Conservation (phyloP, 2,329 filamentous ascomycete species). For the Rhynchosporium secalis region DNA sequence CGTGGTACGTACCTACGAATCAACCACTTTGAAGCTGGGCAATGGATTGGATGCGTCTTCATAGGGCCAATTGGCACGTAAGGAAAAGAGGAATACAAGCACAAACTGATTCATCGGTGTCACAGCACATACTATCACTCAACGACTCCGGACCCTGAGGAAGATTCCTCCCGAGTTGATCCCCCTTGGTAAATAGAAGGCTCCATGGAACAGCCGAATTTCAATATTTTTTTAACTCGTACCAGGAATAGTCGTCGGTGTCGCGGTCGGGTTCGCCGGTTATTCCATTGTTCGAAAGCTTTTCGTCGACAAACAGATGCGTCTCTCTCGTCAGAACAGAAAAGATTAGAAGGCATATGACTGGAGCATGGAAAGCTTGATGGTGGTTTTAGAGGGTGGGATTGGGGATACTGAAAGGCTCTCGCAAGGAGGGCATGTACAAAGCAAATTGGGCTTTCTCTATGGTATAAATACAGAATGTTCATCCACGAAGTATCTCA, state of each 20-base stretch:
- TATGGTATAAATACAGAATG: conserved; percentile 31
- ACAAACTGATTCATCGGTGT: conserved; percentile 28
- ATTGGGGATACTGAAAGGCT: background rate
- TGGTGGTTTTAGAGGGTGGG: background rate
- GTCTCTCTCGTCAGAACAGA: conserved; percentile 69
- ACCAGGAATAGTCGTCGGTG: conserved; percentile 77
- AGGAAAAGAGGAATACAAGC: conserved; percentile 2
- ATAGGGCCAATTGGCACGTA: conserved; percentile 20
- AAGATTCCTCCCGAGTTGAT: conserved; percentile 91
- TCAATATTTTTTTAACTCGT: conserved; percentile 31
- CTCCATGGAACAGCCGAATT: background rate
- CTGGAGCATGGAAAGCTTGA: background rate
- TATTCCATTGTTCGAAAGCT: conserved; percentile 87
- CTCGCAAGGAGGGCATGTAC: conserved; percentile 26
- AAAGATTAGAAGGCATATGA: conserved; percentile 33
- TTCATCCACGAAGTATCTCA: conserved; percentile 8
- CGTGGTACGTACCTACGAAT: conserved; percentile 54
- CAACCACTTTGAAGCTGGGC: conserved; percentile 6
- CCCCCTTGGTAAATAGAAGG: conserved; percentile 73
- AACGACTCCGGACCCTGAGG: conserved; percentile 87
- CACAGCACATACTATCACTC: conserved; percentile 92
- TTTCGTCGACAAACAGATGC: conserved; percentile 85
- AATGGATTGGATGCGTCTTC: conserved; percentile 20
- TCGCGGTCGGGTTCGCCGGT: conserved; percentile 75
- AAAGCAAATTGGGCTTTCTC: conserved; percentile 26